Evolutionary conservation across 2,329 filamentous ascomycete species (phyloP).

Genomic region (Cryphonectria nitschkei): DNA sequence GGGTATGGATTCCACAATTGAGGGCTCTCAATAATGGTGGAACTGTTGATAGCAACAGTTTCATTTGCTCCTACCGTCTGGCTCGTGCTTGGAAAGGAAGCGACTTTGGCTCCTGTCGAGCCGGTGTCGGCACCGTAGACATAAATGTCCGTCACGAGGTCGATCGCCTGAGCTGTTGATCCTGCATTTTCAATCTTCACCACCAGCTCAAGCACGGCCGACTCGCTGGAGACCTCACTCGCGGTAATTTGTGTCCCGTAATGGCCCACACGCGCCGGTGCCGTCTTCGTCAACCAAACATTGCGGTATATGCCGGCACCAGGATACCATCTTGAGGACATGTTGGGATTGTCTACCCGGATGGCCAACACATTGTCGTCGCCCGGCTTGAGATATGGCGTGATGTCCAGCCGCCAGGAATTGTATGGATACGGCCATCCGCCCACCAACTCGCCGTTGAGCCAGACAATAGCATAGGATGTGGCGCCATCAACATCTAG

Average conservation of each 20-base stretch:
- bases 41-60: constrained; percentile 41
- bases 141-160: constrained; percentile 47
- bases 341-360: constrained; percentile 52
- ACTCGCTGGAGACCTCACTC: constrained; percentile 46
- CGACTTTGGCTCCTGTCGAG: constrained; percentile 36
- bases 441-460: constrained; percentile 53
- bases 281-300: constrained; percentile 55
- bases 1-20: constrained; percentile 53
- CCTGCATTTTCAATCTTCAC: constrained; percentile 53
- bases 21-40: constrained; percentile 43
- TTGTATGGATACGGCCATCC: constrained; percentile 57
- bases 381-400: constrained; percentile 43
- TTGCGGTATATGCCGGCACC: constrained; percentile 58
- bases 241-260: constrained; percentile 55
- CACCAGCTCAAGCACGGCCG: constrained; percentile 48
- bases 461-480: constrained; percentile 56
- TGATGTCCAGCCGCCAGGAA: constrained; percentile 55
- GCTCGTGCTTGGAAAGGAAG: constrained; percentile 39
- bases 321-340: constrained; percentile 58
- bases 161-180: constrained; percentile 37
- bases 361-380: constrained; percentile 51
- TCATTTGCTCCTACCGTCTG: constrained; percentile 38
- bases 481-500: constrained; percentile 56
- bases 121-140: constrained; percentile 41
- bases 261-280: constrained; percentile 51